These are phyloP conservation scores for Backusella macrospora DNA, from an alignment of 192 early-diverging fungal species.

Conservation along the genomic window DNA sequence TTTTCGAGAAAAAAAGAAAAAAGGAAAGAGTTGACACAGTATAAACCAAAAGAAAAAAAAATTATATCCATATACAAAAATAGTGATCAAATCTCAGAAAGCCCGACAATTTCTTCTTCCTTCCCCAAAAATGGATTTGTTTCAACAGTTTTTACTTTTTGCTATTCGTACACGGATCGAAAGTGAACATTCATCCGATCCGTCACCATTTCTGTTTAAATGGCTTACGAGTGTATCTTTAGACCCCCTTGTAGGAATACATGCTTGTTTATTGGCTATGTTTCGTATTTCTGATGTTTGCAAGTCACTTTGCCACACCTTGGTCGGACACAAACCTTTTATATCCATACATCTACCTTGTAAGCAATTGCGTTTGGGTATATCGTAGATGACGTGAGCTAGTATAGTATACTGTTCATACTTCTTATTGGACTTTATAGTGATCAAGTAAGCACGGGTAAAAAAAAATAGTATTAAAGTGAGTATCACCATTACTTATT, in stretches of 20 bases:
- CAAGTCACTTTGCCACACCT: conserved; percentile 11
- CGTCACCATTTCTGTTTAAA: conserved; percentile 17
- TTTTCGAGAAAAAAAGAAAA: conserved; percentile 20
- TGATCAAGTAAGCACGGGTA: too few relatives aligned
- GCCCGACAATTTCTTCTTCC: neutral
- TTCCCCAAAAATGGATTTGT: conserved; percentile 8
- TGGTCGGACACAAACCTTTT: neutral
- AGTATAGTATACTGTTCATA: neutral
- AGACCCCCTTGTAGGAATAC: conserved; percentile 15
- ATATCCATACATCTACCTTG: neutral
- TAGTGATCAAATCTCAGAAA: neutral
- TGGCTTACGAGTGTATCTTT: conserved; percentile 7
- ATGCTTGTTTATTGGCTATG: conserved; percentile 24
- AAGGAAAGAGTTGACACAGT: conserved; percentile 8
- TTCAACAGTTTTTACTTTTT: neutral
- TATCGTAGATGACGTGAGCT: neutral
- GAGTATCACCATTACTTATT: too few relatives aligned
- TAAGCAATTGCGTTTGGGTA: conserved; percentile 3
- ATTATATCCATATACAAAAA: conserved; percentile 2
- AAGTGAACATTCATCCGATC: conserved; percentile 3
- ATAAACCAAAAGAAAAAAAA: neutral
- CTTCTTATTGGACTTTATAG: neutral
- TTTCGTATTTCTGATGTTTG: conserved; percentile 19
- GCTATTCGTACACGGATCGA: conserved; percentile 11
- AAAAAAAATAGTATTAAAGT: too few relatives aligned